These are phyloP conservation scores for Colletotrichum sp. DNA, from an alignment of 2,329 filamentous ascomycete species.

Conservation along the genomic window DNA sequence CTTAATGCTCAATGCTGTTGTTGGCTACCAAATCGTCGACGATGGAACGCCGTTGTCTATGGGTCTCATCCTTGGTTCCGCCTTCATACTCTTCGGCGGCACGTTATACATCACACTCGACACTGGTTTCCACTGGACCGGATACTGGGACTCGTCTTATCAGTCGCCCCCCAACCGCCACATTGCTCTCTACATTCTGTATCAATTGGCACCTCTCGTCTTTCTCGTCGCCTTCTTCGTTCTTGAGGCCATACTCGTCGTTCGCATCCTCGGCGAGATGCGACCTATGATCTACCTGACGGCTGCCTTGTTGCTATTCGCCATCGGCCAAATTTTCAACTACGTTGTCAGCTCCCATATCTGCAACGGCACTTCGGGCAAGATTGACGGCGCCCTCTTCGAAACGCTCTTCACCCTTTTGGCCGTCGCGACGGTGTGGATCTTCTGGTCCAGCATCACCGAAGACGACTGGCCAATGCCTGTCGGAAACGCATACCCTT, in stretches of 20 bases:
- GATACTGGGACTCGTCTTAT: conserved; percentile 71
- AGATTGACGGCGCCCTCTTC: conserved; percentile 92
- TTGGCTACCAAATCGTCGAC: conserved; percentile 92
- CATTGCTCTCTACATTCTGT: conserved; percentile 91
- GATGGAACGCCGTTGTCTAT: conserved; percentile 89
- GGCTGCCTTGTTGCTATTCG: conserved; percentile 80
- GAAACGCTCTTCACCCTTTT: conserved; percentile 91
- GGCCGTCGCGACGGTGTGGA: conserved; percentile 83
- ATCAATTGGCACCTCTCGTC: conserved; percentile 86
- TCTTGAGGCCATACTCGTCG: conserved; percentile 82
- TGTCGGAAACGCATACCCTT: conserved; percentile 43
- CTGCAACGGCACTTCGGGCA: conserved; percentile 80
- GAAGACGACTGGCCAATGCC: conserved; percentile 93
- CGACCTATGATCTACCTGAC: conserved; percentile 91
- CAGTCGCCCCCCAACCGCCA: conserved; percentile 65
- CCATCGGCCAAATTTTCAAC: conserved; percentile 93
- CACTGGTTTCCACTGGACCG: conserved; percentile 86
- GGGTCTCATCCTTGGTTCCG: conserved; percentile 74
- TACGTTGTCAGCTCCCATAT: conserved; percentile 92
- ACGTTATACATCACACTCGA: conserved; percentile 96
- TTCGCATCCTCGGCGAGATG: conserved; percentile 84
- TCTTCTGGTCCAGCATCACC: conserved; percentile 99
- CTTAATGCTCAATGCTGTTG: conserved; percentile 86
- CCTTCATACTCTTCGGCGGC: conserved; percentile 77
- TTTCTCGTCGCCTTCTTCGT: conserved; percentile 90